phyloP scores from a whole-genome alignment of 2,329 filamentous ascomycete species.

The Magnaporthiopsis incrustans region DNA sequence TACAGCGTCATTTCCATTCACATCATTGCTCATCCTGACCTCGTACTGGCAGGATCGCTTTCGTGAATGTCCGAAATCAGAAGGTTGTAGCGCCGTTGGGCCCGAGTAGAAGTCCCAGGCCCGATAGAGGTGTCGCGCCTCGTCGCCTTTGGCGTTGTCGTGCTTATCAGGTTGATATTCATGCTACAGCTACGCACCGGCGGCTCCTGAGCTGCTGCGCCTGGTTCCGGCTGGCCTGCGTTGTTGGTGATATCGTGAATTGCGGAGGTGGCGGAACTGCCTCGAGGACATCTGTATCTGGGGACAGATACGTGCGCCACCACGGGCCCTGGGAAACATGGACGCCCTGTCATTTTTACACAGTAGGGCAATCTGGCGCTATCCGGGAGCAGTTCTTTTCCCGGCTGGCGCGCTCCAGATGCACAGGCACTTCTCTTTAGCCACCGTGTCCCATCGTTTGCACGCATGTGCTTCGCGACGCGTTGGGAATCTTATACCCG shows the following conservation, averaged over 20 bases:
- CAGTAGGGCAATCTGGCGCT: slow-evolving; percentile 60
- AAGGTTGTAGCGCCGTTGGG: slow-evolving; percentile 33
- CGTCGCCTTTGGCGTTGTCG: slow-evolving; percentile 46
- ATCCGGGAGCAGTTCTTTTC: slow-evolving; percentile 36
- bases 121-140: slow-evolving; percentile 16
- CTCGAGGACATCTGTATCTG: slow-evolving; percentile 25
- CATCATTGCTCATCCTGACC: slow-evolving; percentile 31
- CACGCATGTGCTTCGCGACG: slow-evolving; percentile 8
- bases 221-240: no score
- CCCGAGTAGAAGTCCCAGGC: slow-evolving; percentile 18
- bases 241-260: slow-evolving; percentile 14
- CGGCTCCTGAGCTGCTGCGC: not conserved
- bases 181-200: slow-evolving; percentile 36
- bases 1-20: slow-evolving; percentile 57
- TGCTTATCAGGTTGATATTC: slow-evolving; percentile 49
- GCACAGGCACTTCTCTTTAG: slow-evolving; percentile 2
- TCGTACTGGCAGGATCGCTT: not conserved
- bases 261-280: slow-evolving; percentile 47
- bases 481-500: slow-evolving; percentile 22
- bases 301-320: no score
- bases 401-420: slow-evolving; percentile 43
- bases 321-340: slow-evolving; percentile 36
- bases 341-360: slow-evolving; percentile 42
- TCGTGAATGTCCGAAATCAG: slow-evolving; percentile 21
- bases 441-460: not conserved